Base-by-base conservation (phyloP, 306 rosid species). In the Phaseolus lunatus region DNA sequence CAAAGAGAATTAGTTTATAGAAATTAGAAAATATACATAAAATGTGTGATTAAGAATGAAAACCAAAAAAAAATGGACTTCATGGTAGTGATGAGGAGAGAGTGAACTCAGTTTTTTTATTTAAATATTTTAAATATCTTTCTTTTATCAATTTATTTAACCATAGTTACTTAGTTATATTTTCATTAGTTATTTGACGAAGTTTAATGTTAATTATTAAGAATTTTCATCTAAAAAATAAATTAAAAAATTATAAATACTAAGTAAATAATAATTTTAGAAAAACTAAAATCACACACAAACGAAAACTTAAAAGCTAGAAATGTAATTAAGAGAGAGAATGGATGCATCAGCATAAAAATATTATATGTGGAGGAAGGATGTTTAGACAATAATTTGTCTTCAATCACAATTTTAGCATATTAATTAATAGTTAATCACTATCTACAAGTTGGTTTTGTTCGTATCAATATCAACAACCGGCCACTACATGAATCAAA, bases 381-480 rank as follows among this genome's bases (percentile, higher is more conserved):
- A 22, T 22, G 31, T 9, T n/a, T 3, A n/a, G 13, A 70, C 9
- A 18, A 49, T 10, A 37, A 50, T 31, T 47, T 47, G 0, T 27
- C n/a, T 0, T 45, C 3, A 47, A 24, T 48, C 26, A 47, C 26
- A 39, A 4, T 1, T 26, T 69, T 47, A 6, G 11, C 22, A 31
- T 26, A 24, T 22, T n/a, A 61, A 11, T 61, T 15, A 56, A 61
- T 47, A 52, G 63, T 52, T 29, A 11, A 18, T 70, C 27, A 33
- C 20, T 41, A 3, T 44, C 43, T 45, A 68, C 7, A 14, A 47
- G 16, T 29, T 10, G 19, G 1, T 9, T 50, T 49, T 70, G 63
- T 49, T n/a, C 75, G 47, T 50, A 47, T 26, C 43, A 26, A 15
- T 9, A 48, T 47, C 43, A n/a, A 9, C 74, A 69, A 69, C 44